phyloP scores from a whole-genome alignment of 768 basidiomycete species.

The Suillus weaverae region DNA sequence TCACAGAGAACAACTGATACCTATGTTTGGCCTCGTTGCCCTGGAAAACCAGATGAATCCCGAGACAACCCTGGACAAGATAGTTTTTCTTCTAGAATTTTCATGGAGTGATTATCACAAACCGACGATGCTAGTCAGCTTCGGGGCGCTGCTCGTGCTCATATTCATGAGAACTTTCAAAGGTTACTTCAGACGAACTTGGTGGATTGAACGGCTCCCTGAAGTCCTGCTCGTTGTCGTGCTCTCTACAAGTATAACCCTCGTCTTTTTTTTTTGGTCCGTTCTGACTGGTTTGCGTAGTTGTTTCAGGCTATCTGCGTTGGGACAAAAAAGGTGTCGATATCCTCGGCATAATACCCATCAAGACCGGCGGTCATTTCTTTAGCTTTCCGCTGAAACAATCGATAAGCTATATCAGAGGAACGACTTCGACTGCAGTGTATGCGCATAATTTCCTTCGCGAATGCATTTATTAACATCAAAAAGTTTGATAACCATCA shows the following conservation, averaged over 20 bases:
- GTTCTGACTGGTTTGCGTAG: slow-evolving; percentile 37
- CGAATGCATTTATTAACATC: slow-evolving; percentile 1
- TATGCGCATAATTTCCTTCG: slow-evolving; percentile 27
- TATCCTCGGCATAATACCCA: slow-evolving; percentile 77
- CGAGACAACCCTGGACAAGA: slow-evolving; percentile 72
- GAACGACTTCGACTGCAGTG: slow-evolving; percentile 87
- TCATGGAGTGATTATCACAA: slow-evolving; percentile 55
- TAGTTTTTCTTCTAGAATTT: slow-evolving; percentile 69
- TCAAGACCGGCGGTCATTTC: slow-evolving; percentile 60
- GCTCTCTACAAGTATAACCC: slow-evolving; percentile 68
- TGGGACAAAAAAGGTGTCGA: slow-evolving; percentile 83
- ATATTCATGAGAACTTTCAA: slow-evolving; percentile 63
- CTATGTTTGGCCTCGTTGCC: slow-evolving; percentile 79
- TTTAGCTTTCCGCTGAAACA: slow-evolving; percentile 72
- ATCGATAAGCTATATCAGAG: slow-evolving; percentile 61
- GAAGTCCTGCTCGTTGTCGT: slow-evolving; percentile 91
- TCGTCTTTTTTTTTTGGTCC: not conserved
- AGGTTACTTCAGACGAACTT: slow-evolving; percentile 54
- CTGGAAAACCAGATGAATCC: slow-evolving; percentile 58
- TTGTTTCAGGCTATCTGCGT: slow-evolving; percentile 60
- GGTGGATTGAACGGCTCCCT: slow-evolving; percentile 79
- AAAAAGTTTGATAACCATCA: slow-evolving; percentile 68
- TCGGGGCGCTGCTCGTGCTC: slow-evolving; percentile 65
- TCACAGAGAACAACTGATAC: slow-evolving; percentile 76
- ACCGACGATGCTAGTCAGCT: slow-evolving; percentile 73